These are phyloP conservation scores for Chaetomidium leptoderma DNA, from an alignment of 495 filamentous ascomycete genomes.

Conservation along the genomic window DNA sequence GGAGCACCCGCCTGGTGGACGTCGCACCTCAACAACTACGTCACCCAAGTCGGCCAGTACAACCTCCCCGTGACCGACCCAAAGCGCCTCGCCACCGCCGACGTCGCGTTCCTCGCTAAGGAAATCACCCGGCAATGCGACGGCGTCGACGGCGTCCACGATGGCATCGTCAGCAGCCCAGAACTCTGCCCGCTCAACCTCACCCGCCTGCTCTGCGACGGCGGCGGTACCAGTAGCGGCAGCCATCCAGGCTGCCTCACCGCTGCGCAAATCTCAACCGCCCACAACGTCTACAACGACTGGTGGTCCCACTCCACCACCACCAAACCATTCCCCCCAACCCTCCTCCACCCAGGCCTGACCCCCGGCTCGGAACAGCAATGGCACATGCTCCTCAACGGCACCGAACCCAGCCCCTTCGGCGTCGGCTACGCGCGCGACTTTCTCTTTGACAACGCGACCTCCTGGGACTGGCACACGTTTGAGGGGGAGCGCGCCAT, in stretches of 20 bases:
- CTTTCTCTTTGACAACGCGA: constrained; percentile 40
- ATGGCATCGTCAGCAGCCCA: constrained; percentile 59
- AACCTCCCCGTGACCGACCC: constrained; percentile 38
- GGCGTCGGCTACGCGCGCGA: constrained; percentile 37
- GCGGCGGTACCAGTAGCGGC: not conserved
- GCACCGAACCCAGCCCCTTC: constrained; percentile 29
- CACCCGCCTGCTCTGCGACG: constrained; percentile 49
- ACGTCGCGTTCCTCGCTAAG: constrained; percentile 47
- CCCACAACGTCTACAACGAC: constrained; percentile 50
- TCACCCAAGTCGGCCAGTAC: constrained; percentile 27
- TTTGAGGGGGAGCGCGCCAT: constrained; percentile 33
- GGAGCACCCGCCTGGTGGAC: constrained; percentile 54
- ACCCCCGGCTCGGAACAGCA: constrained; percentile 34
- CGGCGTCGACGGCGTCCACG: constrained; percentile 54
- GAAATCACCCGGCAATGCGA: constrained; percentile 61
- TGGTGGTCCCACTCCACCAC: constrained; percentile 46
- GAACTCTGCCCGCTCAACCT: constrained; percentile 52
- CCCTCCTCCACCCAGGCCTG: constrained; percentile 50
- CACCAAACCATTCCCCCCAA: not conserved
- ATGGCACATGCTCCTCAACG: constrained; percentile 26
- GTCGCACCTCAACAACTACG: constrained; percentile 41
- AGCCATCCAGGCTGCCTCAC: constrained; percentile 49
- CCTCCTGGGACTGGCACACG: constrained; percentile 37
- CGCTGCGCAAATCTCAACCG: constrained; percentile 51
- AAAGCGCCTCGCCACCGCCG: constrained; percentile 45